Percentiles rank a stretch among this genome's conserved stretches.
Evolutionary conservation across 805 yeast genomes (phyloP).

Genomic region (Candida nanaspora): DNA sequence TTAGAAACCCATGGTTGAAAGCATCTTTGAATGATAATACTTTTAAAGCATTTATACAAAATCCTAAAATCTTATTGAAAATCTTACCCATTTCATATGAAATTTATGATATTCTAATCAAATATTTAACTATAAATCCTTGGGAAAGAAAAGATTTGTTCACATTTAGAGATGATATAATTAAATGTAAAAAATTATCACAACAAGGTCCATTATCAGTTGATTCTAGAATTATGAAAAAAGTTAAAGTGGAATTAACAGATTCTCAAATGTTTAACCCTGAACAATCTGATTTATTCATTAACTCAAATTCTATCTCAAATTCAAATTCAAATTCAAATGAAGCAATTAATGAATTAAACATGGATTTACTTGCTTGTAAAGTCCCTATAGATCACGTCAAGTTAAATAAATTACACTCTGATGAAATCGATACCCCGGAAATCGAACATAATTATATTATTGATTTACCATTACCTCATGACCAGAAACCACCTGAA

Average conservation of each 20-base stretch:
- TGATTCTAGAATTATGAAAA: conserved; percentile 18
- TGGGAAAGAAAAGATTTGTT: conserved; percentile 37
- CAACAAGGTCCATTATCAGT: conserved; percentile 28
- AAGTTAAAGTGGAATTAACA: conserved; percentile 14
- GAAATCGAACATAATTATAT: conserved; percentile 23
- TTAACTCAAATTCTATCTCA: neutral
- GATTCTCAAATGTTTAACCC: conserved; percentile 14
- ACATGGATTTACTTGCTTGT: conserved; percentile 8
- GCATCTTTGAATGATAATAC: conserved; percentile 64
- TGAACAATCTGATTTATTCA: neutral
- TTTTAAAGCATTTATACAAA: conserved; percentile 54
- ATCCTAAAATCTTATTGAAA: conserved; percentile 46
- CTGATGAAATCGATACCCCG: conserved; percentile 20
- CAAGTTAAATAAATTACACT: conserved; percentile 19
- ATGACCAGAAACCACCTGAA: neutral
- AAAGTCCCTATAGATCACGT: conserved; percentile 30
- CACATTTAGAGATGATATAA: conserved; percentile 32
- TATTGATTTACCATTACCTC: conserved; percentile 13
- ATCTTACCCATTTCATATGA: conserved; percentile 71
- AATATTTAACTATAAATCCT: conserved; percentile 40
- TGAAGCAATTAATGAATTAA: neutral
- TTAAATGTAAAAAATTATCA: conserved; percentile 21
- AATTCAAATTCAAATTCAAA: neutral
- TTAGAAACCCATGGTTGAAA: conserved; percentile 86
- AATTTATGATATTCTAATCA: conserved; percentile 43